Evolutionary conservation across 2,329 filamentous ascomycete genomes (phyloP), one percentile per base, ranked within the genome.

Genomic region (Oidium heveae): DNA sequence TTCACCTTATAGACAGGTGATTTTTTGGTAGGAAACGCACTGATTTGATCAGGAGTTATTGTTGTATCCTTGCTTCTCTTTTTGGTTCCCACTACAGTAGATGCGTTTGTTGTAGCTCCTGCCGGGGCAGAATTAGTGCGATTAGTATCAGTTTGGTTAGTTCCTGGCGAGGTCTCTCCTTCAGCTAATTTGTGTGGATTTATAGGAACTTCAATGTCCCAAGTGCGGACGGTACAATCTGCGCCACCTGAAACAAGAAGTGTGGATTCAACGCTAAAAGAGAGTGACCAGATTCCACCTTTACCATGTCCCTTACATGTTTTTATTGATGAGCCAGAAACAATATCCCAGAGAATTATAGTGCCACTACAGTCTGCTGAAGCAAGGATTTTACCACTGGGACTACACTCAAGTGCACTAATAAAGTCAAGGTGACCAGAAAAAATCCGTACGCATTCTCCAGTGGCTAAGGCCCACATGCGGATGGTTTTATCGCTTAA

Each of bases 381-480:
- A 9, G 91, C 91, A n/a, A 98, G 72, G 33, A 88, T 79, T 66
- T 85, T 88, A 59, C 91, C 91, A 62, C 86, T 87, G 1, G 86
- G 86, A 22, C 86, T 82, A 63, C 87, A 94, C 59, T 89, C 79
- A 28, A 96, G 70, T 0, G 86, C 77, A 15, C 83, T 93, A 64
- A 96, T 80, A 63, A 86, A 86, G 52, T 91, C 86, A 0, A 79
- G 83, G 64, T 98, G 91, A 0, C 91, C 91, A 0, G 85, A 87
- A 65, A 96, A 94, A 63, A 96, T 79, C 28, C 91, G 83, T 5
- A 95, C 85, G 37, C 87, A 86, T 58, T 82, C 80, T 32, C 91
- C 91, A 9, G 83, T 89, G 12, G 79, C 76, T n/a, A 95, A 77
- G 10, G 87, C 82, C 91, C 91, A 98, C 89, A 98, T 96, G 33